These are phyloP conservation scores for Creolimax fragrantissima DNA, from an alignment of 78 protist species.

Conservation along the genomic window DNA sequence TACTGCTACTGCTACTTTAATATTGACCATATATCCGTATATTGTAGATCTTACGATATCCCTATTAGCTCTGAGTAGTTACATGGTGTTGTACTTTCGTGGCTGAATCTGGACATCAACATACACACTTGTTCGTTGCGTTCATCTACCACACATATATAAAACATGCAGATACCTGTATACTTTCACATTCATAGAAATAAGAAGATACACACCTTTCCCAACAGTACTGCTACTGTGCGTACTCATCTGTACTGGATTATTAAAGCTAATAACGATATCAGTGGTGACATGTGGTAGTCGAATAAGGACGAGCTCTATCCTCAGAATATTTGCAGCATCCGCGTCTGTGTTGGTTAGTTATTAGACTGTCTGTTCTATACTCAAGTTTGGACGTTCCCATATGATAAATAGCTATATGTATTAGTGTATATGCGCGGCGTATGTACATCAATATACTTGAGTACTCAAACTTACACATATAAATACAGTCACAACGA, in stretches of 20 bases:
- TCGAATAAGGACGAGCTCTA: not conserved
- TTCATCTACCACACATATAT: not conserved
- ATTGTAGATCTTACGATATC: not conserved
- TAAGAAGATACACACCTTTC: not conserved
- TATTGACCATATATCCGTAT: not conserved
- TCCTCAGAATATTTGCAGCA: not conserved
- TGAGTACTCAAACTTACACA: no score
- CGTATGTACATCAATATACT: no score
- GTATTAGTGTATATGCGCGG: no score
- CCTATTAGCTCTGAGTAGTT: not conserved
- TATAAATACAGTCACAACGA: no score
- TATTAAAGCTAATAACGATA: not conserved
- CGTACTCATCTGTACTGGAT: not conserved
- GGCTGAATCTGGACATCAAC: not conserved
- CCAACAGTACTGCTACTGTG: not conserved
- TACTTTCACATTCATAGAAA: not conserved
- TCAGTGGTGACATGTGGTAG: not conserved
- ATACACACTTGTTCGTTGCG: not conserved
- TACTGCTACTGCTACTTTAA: no score
- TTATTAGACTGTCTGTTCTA: no score
- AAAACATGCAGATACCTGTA: not conserved
- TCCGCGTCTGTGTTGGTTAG: not conserved
- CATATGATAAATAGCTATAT: no score
- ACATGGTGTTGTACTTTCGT: not conserved
- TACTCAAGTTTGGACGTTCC: no score